Evolutionary conservation across 2,329 filamentous ascomycete genomes (phyloP).

Genomic region (Diplodia intermedia): DNA sequence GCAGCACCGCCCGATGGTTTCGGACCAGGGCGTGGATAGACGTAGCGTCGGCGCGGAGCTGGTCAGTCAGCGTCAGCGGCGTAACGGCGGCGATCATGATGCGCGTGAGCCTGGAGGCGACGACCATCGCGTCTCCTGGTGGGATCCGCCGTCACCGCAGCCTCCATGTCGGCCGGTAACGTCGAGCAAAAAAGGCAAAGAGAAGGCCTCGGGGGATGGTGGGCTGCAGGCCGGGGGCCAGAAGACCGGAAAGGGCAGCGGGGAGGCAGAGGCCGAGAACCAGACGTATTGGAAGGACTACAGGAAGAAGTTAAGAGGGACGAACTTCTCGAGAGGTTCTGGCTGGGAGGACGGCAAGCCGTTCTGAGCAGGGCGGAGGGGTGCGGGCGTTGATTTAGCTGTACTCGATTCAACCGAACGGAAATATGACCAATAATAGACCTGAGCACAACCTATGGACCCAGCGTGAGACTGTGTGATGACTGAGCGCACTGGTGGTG

Average conservation of each 20-base stretch:
- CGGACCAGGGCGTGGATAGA: slow-evolving; percentile 7
- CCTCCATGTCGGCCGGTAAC: no score
- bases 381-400: no score
- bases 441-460: no score
- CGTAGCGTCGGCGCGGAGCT: slow-evolving; percentile 12
- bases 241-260: background rate
- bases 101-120: background rate
- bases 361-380: background rate
- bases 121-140: slow-evolving; percentile 17
- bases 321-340: background rate
- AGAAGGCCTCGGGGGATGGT: background rate
- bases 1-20: slow-evolving; percentile 16
- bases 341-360: slow-evolving; percentile 5
- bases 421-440: no score
- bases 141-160: slow-evolving; percentile 3
- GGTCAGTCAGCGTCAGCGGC: background rate
- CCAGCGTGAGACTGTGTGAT: no score
- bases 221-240: background rate
- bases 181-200: background rate
- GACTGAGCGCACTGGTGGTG: no score
- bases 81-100: background rate
- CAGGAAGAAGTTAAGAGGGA: background rate
- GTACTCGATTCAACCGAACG: no score
- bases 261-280: background rate
- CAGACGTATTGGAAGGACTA: background rate